Conservation (phyloP, 148 eudicot species). For the Limonium bicolor region DNA sequence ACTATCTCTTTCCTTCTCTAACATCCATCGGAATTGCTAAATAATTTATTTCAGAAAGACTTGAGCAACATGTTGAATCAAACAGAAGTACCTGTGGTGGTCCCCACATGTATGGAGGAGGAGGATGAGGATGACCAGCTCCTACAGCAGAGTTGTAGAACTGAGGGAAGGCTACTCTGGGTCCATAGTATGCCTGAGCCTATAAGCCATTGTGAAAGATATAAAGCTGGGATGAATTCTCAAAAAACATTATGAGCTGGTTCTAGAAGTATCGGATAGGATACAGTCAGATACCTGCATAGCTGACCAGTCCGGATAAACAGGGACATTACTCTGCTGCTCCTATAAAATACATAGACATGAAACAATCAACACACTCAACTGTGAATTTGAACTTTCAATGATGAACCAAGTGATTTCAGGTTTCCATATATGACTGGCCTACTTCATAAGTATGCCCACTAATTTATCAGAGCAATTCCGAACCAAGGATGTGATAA, state of each 20-base stretch:
- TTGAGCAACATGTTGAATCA: not conserved
- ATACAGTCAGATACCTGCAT: constrained; percentile 53
- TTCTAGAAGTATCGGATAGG: not conserved
- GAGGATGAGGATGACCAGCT: constrained; percentile 6
- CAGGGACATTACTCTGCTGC: constrained; percentile 46
- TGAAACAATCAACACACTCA: too few species aligned
- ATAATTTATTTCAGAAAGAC: too few species aligned
- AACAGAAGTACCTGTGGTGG: constrained; percentile 3
- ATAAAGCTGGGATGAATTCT: not conserved
- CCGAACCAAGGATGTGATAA: not conserved
- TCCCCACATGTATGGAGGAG: constrained; percentile 8
- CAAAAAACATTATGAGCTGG: not conserved
- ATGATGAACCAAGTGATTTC: too few species aligned
- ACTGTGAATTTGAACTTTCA: too few species aligned
- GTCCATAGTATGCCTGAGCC: constrained; percentile 7
- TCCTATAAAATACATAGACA: not conserved
- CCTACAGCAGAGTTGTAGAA: constrained; percentile 4
- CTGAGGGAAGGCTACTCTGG: constrained; percentile 3
- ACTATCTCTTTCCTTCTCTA: not conserved
- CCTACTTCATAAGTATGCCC: too few species aligned
- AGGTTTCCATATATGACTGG: too few species aligned
- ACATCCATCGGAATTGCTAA: not conserved
- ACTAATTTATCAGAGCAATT: not conserved
- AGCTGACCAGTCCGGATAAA: constrained; percentile 93
- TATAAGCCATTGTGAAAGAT: too few species aligned